Percentiles rank a stretch among this genome's conserved stretches.
phyloP scores from a whole-genome alignment of 1,284 basidiomycete genomes.

The Naganishia cerealis region DNA sequence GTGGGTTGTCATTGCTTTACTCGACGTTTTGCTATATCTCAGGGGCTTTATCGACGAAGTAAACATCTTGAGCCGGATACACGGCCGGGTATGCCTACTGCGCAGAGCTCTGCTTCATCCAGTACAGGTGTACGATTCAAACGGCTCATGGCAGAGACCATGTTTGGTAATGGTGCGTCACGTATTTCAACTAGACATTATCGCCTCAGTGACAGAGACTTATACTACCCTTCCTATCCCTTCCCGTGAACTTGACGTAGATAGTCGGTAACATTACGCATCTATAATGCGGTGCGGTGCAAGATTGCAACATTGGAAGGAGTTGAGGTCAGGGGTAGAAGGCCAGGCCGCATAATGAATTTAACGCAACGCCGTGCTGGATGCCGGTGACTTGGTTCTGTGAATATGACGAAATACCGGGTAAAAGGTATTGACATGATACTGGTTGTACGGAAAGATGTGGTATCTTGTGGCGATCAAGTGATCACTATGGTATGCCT shows the following conservation, averaged over 20 bases:
- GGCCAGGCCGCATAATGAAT: background rate
- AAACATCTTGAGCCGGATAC: conserved; percentile 30
- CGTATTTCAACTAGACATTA: background rate
- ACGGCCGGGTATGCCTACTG: background rate
- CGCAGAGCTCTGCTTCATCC: conserved; percentile 6
- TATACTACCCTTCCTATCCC: background rate
- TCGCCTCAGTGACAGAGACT: background rate
- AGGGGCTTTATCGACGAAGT: conserved; percentile 31
- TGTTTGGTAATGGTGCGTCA: conserved; percentile 16
- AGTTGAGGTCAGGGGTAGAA: background rate
- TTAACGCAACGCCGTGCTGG: too few relatives aligned
- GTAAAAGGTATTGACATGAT: too few relatives aligned
- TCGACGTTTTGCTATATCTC: background rate
- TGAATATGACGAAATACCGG: too few relatives aligned
- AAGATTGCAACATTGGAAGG: too few relatives aligned
- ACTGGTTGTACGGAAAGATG: too few relatives aligned
- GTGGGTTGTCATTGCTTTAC: background rate
- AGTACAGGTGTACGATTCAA: conserved; percentile 17
- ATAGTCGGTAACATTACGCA: conserved; percentile 17
- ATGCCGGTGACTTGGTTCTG: too few relatives aligned
- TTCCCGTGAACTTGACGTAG: background rate
- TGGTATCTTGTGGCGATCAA: too few relatives aligned
- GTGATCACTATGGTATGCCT: too few relatives aligned
- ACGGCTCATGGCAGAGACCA: conserved; percentile 22
- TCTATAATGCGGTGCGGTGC: background rate